Conservation (phyloP, 2,329 filamentous ascomycete genomes). For the Paramyrothecium roridum region DNA sequence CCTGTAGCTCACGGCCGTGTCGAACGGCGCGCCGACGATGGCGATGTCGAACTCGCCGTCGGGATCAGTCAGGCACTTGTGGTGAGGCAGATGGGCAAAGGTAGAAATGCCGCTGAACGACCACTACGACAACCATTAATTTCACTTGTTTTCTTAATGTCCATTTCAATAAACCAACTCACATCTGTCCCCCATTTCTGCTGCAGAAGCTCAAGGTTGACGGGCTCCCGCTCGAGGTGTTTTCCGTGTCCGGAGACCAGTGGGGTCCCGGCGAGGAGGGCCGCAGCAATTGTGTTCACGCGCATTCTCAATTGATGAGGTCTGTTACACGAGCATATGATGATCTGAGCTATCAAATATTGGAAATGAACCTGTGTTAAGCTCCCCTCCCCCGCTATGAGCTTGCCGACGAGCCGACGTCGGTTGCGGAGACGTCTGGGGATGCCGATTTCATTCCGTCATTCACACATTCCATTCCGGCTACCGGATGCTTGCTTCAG, state of each 20-base stretch:
- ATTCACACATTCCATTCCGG: no score
- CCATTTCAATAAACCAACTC: no score
- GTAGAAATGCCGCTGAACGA: conserved; percentile 65
- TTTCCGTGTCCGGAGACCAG: neutral
- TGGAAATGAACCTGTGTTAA: neutral
- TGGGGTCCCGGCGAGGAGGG: neutral
- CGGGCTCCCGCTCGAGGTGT: neutral
- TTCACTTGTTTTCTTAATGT: neutral
- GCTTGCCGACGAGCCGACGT: no score
- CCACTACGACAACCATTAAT: conserved; percentile 6
- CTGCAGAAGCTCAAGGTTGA: neutral
- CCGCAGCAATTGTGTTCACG: neutral
- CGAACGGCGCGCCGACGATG: conserved; percentile 65
- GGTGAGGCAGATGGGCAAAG: conserved; percentile 65
- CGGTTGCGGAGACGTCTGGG: no score
- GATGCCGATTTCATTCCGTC: no score
- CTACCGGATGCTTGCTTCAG: no score
- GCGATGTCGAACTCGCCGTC: conserved; percentile 61
- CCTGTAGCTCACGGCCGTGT: conserved; percentile 53
- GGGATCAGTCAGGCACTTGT: conserved; percentile 62
- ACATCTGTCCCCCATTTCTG: conserved; percentile 1
- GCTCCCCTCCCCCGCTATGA: no score
- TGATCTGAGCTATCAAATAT: neutral
- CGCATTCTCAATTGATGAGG: neutral
- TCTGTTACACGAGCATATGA: neutral